Conservation (phyloP, 176 grass and related monocot species). For the Phoenix roebelenii region DNA sequence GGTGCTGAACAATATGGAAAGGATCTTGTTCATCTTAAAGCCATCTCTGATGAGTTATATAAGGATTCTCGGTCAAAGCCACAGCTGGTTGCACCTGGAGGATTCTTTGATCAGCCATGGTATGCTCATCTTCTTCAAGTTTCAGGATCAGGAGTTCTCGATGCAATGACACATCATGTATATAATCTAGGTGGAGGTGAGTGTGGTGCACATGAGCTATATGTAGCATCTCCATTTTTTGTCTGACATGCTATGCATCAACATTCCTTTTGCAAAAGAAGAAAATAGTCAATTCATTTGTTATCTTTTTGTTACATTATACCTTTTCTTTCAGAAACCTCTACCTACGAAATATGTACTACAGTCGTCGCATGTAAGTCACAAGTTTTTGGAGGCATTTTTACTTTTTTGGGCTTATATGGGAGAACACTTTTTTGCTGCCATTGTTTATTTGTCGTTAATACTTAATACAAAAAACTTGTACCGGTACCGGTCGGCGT, state of each 20-base stretch:
- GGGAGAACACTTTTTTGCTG: too few species aligned
- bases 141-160: constrained; percentile 51
- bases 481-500: too few species aligned
- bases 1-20: constrained; percentile 61
- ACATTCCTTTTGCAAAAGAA: too few species aligned
- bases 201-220: constrained; percentile 5
- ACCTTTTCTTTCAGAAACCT: too few species aligned
- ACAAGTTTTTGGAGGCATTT: too few species aligned
- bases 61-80: constrained; percentile 35
- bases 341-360: too few species aligned
- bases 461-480: too few species aligned
- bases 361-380: too few species aligned
- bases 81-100: constrained; percentile 73
- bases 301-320: too few species aligned
- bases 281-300: too few species aligned
- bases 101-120: constrained; percentile 80
- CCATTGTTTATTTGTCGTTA: too few species aligned
- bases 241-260: not conserved
- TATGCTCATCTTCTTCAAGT: constrained; percentile 59
- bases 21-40: constrained; percentile 65
- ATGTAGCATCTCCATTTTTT: constrained; percentile 1
- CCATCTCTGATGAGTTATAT: constrained; percentile 43
- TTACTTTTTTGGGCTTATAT: too few species aligned
- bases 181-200: constrained; percentile 96
- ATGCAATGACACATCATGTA: constrained; percentile 86